Evolutionary conservation across 768 basidiomycete genomes (phyloP), one percentile per base, ranked within the genome.

Genomic region (Exidia glandulosa): DNA sequence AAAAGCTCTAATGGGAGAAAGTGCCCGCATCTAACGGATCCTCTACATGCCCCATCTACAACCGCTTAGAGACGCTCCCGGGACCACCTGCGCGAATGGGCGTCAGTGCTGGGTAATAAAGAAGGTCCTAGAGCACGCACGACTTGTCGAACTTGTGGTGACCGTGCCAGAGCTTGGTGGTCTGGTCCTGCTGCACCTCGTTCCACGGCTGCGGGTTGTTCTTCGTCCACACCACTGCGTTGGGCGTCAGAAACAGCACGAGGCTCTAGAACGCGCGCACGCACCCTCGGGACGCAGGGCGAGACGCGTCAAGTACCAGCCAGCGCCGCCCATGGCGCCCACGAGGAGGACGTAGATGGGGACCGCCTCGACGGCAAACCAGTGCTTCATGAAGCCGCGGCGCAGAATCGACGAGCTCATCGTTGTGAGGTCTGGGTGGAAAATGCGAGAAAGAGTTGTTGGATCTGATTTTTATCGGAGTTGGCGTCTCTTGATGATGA

Each of bases 161-260:
- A 37, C 88, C 80, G 48, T 79, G 70, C 69, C 83, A 66, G 61
- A 92, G 48, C 74, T 92, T 92, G 58, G 80, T 88, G 64, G 81
- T 81, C 72, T 93, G 84, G 67, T 86, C 78, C 37, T 79, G 84
- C 70, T 88, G 79, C 69, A 93, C 80, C 60, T 81, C 79, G 73
- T 90, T 89, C 88, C 89, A 94, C n/a, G 92, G 92, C 25, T 84
- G 85, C 34, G 90, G 90, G 78, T 94, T 94, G 70, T 68, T 70
- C 71, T 75, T 80, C 66, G 83, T 79, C 84, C 83, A 85, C 60
- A 84, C 70, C 59, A 83, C 81, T 82, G 60, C 3, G 59, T 2
- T n/a, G 33, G 45, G 25, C 33, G 13, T 23, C 3, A 33, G 57
- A 66, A 62, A 61, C 34, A 54, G 56, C 56, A 32, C 30, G n/a